Evolutionary conservation across 805 yeast species (phyloP).

Genomic region (Cyberlindnera suaveolens): DNA sequence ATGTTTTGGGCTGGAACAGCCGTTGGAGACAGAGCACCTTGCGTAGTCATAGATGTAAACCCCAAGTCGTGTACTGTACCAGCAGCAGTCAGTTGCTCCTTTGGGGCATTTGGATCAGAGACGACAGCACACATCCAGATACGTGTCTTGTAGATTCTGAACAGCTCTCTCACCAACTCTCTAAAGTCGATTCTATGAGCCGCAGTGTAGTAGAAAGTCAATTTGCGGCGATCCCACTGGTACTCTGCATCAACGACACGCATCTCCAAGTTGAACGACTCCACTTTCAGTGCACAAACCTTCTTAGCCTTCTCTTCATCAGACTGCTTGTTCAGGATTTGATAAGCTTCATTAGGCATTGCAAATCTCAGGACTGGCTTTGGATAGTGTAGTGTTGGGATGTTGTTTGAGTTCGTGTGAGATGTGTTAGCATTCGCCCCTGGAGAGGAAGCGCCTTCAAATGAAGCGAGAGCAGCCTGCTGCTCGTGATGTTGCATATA

Average conservation of each 20-base stretch:
- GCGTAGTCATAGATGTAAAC: no score
- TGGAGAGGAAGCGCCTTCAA: slow-evolving; percentile 12
- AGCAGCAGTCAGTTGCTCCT: slow-evolving; percentile 1
- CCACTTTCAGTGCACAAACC: slow-evolving; percentile 22
- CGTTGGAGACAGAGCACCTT: neutral
- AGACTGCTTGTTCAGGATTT: slow-evolving; percentile 54
- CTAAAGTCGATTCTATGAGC: slow-evolving; percentile 70
- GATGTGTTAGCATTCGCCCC: slow-evolving; percentile 2
- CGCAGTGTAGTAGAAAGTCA: slow-evolving; percentile 65
- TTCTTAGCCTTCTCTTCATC: slow-evolving; percentile 62
- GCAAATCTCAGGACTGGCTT: slow-evolving; percentile 76
- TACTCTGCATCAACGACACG: slow-evolving; percentile 72
- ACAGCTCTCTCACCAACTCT: slow-evolving; percentile 65
- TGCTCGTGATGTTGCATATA: slow-evolving; percentile 72
- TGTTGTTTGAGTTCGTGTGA: slow-evolving; percentile 1
- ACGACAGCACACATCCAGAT: slow-evolving; percentile 79
- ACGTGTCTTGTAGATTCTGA: slow-evolving; percentile 70
- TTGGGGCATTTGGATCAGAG: slow-evolving; percentile 3
- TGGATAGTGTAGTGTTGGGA: slow-evolving; percentile 38
- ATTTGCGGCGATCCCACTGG: slow-evolving; percentile 73
- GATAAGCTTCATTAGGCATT: slow-evolving; percentile 61
- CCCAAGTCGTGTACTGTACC: no score
- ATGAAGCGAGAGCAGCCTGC: slow-evolving; percentile 39
- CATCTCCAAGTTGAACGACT: slow-evolving; percentile 27
- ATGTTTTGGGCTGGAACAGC: neutral